Evolutionary conservation across 2,329 filamentous ascomycete species (phyloP).

Genomic region (Volutella citrinella): DNA sequence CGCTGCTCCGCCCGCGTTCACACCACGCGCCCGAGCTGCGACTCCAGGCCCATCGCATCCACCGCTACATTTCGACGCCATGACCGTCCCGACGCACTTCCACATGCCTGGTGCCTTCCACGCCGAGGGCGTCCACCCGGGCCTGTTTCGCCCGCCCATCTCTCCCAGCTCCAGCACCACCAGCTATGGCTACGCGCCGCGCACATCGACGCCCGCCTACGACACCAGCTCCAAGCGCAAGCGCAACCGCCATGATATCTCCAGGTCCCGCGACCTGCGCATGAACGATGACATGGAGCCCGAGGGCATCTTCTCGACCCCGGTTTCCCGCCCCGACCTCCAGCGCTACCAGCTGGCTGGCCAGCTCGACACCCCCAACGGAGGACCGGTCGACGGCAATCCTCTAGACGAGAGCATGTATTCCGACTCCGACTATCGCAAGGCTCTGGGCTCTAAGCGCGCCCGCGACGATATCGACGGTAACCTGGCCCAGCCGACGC

Average conservation of each 20-base stretch:
- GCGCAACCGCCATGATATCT: slow-evolving; percentile 32
- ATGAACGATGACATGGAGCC: slow-evolving; percentile 16
- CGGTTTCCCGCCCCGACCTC: slow-evolving; percentile 12
- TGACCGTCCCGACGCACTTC: slow-evolving; percentile 30
- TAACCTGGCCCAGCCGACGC: slow-evolving; percentile 27
- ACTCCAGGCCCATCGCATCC: slow-evolving; percentile 9
- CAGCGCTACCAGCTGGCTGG: slow-evolving; percentile 50
- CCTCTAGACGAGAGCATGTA: slow-evolving; percentile 52
- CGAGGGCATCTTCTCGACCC: slow-evolving; percentile 20
- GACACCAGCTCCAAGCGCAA: slow-evolving; percentile 43
- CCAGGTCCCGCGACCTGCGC: slow-evolving; percentile 21
- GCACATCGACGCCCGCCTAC: slow-evolving; percentile 17
- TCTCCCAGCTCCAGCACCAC: slow-evolving; percentile 40
- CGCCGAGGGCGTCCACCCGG: slow-evolving; percentile 39
- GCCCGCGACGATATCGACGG: slow-evolving; percentile 36
- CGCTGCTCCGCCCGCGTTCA: too few relatives aligned
- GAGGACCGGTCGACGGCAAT: slow-evolving; percentile 27
- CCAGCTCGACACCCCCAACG: slow-evolving; percentile 49
- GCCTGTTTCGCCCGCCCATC: slow-evolving; percentile 45
- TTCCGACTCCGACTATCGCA: slow-evolving; percentile 55
- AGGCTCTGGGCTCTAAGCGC: slow-evolving; percentile 48
- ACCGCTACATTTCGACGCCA: slow-evolving; percentile 11
- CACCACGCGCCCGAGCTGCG: slow-evolving; percentile 10
- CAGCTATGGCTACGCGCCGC: slow-evolving; percentile 31
- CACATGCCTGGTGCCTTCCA: slow-evolving; percentile 36